phyloP scores from a whole-genome alignment of 1,284 basidiomycete genomes.

The Butyriboletus pseudospeciosus region DNA sequence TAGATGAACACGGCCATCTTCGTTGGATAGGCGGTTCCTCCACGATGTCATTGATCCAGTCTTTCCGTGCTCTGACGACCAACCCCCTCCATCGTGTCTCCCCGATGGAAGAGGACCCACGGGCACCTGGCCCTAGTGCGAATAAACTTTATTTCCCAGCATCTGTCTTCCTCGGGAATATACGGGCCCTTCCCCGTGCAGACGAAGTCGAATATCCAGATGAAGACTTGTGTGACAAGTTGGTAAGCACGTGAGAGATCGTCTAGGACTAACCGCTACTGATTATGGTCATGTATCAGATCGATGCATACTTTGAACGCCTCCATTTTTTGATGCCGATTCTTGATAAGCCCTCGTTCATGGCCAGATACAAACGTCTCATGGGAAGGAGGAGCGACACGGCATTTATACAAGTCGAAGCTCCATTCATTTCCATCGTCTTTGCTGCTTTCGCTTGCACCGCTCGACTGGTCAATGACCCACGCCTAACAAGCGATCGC shows the following conservation, averaged over 20 bases:
- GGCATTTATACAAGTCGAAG: conserved; percentile 51
- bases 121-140: conserved; percentile 65
- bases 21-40: conserved; percentile 91
- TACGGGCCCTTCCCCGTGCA: conserved; percentile 74
- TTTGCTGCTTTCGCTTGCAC: conserved; percentile 84
- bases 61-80: conserved; percentile 71
- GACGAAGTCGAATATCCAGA: conserved; percentile 86
- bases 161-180: conserved; percentile 81
- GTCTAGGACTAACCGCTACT: conserved; percentile 12
- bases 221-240: conserved; percentile 75
- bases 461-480: conserved; percentile 71
- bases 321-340: conserved; percentile 84
- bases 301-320: conserved; percentile 78
- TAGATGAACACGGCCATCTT: conserved; percentile 86
- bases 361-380: conserved; percentile 62
- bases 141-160: conserved; percentile 87
- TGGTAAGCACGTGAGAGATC: conserved; percentile 39
- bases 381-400: conserved; percentile 67
- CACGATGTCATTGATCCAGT: conserved; percentile 86
- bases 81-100: conserved; percentile 72
- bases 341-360: conserved; percentile 76
- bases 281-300: conserved; percentile 41
- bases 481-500: conserved; percentile 56
- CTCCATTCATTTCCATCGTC: conserved; percentile 70
- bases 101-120: conserved; percentile 76